Evolutionary conservation across 2,329 filamentous ascomycete genomes (phyloP), one percentile per base, ranked within the genome.

Genomic region (Hypoxylon sp.): DNA sequence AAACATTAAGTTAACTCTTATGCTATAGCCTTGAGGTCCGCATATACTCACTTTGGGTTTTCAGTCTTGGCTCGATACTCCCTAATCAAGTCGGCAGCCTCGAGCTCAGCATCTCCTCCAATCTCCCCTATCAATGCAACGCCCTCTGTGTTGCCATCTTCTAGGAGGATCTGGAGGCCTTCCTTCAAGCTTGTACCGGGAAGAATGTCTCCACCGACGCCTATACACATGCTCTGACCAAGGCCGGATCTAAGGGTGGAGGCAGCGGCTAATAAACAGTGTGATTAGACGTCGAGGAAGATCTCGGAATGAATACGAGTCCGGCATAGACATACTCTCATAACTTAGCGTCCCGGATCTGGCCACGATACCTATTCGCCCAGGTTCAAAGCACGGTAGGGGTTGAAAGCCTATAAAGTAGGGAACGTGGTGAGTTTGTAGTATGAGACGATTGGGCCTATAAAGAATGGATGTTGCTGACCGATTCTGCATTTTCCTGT

Each of bases 261-360:
- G 11, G 89, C 91, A 2, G 92, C 91, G 13, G 91, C 89, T 83
- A 52, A 22, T 9, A n/a, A 10, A 22, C 19, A 19, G 17, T 4
- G 19, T 73, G 47, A n/a, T 44, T 22, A 44, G 39, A 42, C 14
- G 6, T 42, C 11, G 3, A 47, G 3, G 35, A 29, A 29, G 5
- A 26, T 5, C 31, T 33, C 14, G 14, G 14, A 48, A 31, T 1
- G n/a, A 37, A 11, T 5, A 10, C 10, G 10, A 19, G 10, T 4
- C 26, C 33, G 24, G 14, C 2, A 19, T 6, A 35, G 5, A 61
- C 73, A 47, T 75, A 81, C 81, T 78, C 79, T 93, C 91, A 74
- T 93, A 93, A 57, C 90, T 92, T 31, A 94, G 79, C 3, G 91
- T 93, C 1, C 91, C 91, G 1, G 91, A 93, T 74, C 92, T 92